Percentiles rank a stretch among this genome's conserved stretches.
Evolutionary conservation across 2,329 filamentous ascomycete genomes (phyloP).

Genomic region (Rhinocladiella mackenziei): DNA sequence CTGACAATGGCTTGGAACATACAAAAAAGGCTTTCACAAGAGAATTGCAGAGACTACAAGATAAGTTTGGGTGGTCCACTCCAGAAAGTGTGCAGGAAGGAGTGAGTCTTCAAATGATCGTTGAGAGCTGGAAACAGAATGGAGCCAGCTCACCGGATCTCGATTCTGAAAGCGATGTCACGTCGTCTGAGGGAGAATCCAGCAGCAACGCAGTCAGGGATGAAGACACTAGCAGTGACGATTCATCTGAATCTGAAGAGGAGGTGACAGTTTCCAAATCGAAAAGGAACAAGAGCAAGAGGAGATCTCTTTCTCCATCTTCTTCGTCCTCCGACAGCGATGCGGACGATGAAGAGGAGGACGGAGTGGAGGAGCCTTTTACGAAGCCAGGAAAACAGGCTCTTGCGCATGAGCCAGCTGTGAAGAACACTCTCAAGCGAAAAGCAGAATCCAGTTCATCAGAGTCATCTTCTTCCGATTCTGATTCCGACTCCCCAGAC

Average conservation of each 20-base stretch:
- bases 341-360: conserved; percentile 49
- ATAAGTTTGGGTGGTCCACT: conserved; percentile 15
- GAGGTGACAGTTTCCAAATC: conserved; percentile 35
- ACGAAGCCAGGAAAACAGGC: too few species aligned
- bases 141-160: conserved; percentile 23
- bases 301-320: conserved; percentile 31
- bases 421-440: conserved; percentile 51
- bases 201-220: conserved; percentile 34
- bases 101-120: conserved; percentile 4
- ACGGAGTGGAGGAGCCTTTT: too few species aligned
- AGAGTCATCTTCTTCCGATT: conserved; percentile 31
- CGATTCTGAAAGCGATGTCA: conserved; percentile 25
- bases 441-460: conserved; percentile 51
- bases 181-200: conserved; percentile 5
- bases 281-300: conserved; percentile 33
- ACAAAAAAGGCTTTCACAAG: conserved; percentile 61
- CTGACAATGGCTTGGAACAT: conserved; percentile 60
- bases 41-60: conserved; percentile 32
- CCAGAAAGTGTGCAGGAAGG: neutral
- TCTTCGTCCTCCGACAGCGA: conserved; percentile 47
- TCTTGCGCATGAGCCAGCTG: conserved; percentile 34
- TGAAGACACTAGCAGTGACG: conserved; percentile 31
- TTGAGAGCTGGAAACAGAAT: conserved; percentile 11
- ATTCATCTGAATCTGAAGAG: conserved; percentile 41
- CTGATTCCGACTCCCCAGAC: conserved; percentile 38